phyloP scores from a whole-genome alignment of 2,329 filamentous ascomycete genomes.

The Thielaviopsis ethacetica region DNA sequence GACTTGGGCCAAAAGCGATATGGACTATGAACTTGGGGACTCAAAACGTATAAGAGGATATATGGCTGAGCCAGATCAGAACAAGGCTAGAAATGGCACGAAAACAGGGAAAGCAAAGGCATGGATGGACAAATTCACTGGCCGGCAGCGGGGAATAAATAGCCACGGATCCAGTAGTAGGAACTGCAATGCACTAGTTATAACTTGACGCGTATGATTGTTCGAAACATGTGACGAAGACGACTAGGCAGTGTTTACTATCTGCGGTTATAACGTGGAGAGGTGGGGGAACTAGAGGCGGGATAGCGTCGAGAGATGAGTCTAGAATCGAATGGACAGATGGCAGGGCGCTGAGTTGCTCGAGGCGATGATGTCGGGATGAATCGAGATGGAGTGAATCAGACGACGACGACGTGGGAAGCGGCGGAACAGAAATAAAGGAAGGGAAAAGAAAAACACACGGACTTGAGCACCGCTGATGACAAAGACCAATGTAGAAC shows the following conservation, averaged over 20 bases:
- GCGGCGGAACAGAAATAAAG: background rate
- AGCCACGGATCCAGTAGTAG: background rate
- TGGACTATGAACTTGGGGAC: too few relatives aligned
- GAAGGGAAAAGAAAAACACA: background rate
- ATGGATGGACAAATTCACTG: background rate
- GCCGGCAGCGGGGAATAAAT: background rate
- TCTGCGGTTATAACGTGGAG: background rate
- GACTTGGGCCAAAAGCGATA: too few relatives aligned
- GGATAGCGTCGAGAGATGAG: background rate
- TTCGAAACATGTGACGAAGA: background rate
- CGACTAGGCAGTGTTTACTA: background rate
- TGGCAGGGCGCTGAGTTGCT: background rate
- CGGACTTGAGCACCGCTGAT: background rate
- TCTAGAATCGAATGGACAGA: background rate
- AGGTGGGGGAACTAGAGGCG: background rate
- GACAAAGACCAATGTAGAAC: background rate
- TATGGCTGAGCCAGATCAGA: too few relatives aligned
- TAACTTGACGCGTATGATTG: background rate
- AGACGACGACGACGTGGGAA: background rate
- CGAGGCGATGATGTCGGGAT: background rate
- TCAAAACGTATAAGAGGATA: too few relatives aligned
- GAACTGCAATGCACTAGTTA: background rate
- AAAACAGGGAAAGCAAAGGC: background rate
- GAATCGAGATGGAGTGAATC: background rate
- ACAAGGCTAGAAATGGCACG: too few relatives aligned